These are phyloP conservation scores for Blastobotrys capitulatus DNA, from an alignment of 1,139 yeast species.

Conservation along the genomic window DNA sequence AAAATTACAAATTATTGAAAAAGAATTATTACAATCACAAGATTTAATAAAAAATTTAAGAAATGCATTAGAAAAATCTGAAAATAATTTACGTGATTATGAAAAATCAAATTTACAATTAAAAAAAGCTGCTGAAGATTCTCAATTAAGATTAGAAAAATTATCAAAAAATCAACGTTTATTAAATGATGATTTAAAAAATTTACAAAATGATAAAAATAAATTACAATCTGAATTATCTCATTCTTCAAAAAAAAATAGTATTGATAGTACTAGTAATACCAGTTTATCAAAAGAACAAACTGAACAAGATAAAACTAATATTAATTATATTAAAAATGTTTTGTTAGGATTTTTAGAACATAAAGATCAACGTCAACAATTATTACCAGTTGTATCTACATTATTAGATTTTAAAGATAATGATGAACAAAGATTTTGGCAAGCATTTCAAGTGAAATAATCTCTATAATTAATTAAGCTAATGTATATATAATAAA, in stretches of 20 bases:
- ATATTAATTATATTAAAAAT: conserved; percentile 76
- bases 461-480: background rate
- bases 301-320: conserved; percentile 23
- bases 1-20: conserved; percentile 21
- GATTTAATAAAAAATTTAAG: conserved; percentile 22
- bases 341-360: conserved; percentile 85
- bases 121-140: conserved; percentile 33
- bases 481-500: background rate
- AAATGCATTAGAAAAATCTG: conserved; percentile 26
- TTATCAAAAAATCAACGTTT: conserved; percentile 54
- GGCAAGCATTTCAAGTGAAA: conserved; percentile 44
- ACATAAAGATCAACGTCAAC: conserved; percentile 84
- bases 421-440: conserved; percentile 66
- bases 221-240: background rate
- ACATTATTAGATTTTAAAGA: conserved; percentile 62
- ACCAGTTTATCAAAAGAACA: conserved; percentile 15
- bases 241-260: background rate
- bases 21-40: conserved; percentile 27
- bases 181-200: conserved; percentile 53
- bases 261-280: background rate
- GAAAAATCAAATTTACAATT: conserved; percentile 30
- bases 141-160: conserved; percentile 34
- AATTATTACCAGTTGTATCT: conserved; percentile 77
- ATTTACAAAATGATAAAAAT: conserved; percentile 1
- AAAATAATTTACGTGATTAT: conserved; percentile 27